phyloP scores from a whole-genome alignment of 768 basidiomycete species.

The Tephrocybe rancida region DNA sequence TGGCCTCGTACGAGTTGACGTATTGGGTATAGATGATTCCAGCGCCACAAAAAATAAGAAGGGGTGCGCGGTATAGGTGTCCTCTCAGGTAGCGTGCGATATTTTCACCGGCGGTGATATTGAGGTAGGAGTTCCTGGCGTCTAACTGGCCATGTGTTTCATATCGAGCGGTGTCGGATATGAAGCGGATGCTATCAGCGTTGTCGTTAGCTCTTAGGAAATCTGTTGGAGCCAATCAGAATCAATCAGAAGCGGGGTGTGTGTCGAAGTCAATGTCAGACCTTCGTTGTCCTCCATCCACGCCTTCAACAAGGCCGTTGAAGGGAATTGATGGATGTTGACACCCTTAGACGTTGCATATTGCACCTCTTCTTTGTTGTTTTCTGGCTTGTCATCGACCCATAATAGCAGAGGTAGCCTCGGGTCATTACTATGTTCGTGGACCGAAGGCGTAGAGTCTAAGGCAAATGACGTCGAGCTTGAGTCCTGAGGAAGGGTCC shows the following conservation, averaged over 20 bases:
- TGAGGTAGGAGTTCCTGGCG: slow-evolving; percentile 10
- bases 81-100: slow-evolving; percentile 25
- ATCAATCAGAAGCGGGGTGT: background rate
- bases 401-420: slow-evolving; percentile 25
- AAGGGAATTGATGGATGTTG: slow-evolving; percentile 21
- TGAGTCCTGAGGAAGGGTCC: background rate
- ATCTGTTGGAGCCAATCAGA: slow-evolving; percentile 8
- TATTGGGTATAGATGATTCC: slow-evolving; percentile 21
- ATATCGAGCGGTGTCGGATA: slow-evolving; percentile 21
- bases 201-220: slow-evolving; percentile 18
- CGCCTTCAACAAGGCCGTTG: slow-evolving; percentile 22
- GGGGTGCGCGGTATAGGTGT: slow-evolving; percentile 20
- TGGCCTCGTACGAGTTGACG: slow-evolving; percentile 18
- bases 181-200: slow-evolving; percentile 22
- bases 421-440: background rate
- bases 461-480: background rate
- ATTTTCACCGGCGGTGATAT: slow-evolving; percentile 22
- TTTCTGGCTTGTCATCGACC: slow-evolving; percentile 24
- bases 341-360: slow-evolving; percentile 21
- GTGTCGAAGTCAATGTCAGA: slow-evolving; percentile 1
- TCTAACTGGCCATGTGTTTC: slow-evolving; percentile 10
- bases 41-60: slow-evolving; percentile 25
- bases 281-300: slow-evolving; percentile 29
- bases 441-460: background rate
- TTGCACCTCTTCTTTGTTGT: slow-evolving; percentile 17